phyloP scores from a whole-genome alignment of 306 rosid species.

The Lupinus albus region DNA sequence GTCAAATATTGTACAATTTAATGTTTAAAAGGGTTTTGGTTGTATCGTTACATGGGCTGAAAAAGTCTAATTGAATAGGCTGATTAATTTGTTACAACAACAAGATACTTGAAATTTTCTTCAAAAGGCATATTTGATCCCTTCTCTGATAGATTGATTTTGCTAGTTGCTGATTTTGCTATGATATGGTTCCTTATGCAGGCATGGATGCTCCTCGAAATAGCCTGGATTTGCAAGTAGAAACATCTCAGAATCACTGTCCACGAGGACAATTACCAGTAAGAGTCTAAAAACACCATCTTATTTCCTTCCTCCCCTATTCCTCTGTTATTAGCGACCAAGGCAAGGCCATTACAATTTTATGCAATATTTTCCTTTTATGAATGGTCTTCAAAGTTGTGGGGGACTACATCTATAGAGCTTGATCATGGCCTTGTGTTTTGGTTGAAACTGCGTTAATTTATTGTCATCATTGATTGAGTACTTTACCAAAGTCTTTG shows the following conservation, averaged over 20 bases:
- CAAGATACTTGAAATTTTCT: neutral
- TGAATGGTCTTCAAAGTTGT: conserved; percentile 11
- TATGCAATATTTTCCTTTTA: neutral
- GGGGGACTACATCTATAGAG: neutral
- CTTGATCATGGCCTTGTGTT: conserved; percentile 1
- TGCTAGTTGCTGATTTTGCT: conserved; percentile 31
- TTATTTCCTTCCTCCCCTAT: conserved; percentile 4
- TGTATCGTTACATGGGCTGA: neutral
- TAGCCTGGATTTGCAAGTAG: conserved; percentile 74
- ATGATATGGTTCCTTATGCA: conserved; percentile 46
- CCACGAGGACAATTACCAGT: conserved; percentile 61
- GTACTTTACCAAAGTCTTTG: too few relatives aligned
- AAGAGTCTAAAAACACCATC: conserved; percentile 16
- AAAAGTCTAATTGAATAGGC: conserved; percentile 15
- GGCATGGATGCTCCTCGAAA: conserved; percentile 84
- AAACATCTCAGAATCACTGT: conserved; percentile 57
- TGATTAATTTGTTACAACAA: conserved; percentile 34
- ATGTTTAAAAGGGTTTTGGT: conserved; percentile 1
- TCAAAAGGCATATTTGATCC: neutral
- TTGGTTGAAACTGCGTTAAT: conserved; percentile 5
- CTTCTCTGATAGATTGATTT: conserved; percentile 26
- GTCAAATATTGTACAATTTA: neutral
- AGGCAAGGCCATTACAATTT: conserved; percentile 19
- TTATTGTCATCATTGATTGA: conserved; percentile 1
- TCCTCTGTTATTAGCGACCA: neutral